Conservation (phyloP, 2,329 filamentous ascomycete species). For the Nemania diffusa region DNA sequence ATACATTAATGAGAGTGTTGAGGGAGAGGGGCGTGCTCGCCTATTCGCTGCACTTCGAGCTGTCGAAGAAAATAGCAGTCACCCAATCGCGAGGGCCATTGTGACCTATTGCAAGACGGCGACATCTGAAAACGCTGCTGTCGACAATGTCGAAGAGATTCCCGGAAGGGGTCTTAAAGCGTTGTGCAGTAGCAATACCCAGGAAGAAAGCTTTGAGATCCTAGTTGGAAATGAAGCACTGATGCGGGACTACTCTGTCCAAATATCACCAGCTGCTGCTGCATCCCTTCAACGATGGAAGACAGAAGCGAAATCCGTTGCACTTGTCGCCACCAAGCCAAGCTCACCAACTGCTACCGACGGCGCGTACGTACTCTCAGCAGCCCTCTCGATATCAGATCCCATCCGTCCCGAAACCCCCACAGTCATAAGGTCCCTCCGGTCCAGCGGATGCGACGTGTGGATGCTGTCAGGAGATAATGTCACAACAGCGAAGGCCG, state of each 20-base stretch:
- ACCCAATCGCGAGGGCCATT: constrained; percentile 78
- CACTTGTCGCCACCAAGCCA: constrained; percentile 62
- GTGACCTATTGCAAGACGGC: constrained; percentile 66
- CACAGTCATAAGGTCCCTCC: constrained; percentile 71
- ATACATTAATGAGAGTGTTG: constrained; percentile 48
- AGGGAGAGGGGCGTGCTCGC: constrained; percentile 39
- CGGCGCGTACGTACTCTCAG: constrained; percentile 62
- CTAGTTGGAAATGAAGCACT: constrained; percentile 79
- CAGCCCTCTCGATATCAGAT: constrained; percentile 81
- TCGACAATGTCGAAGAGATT: constrained; percentile 69
- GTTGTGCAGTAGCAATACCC: constrained; percentile 52
- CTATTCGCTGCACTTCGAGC: constrained; percentile 66
- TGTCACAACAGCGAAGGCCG: constrained; percentile 80
- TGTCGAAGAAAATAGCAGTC: constrained; percentile 77
- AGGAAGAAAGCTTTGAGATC: constrained; percentile 57
- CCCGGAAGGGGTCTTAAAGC: constrained; percentile 78
- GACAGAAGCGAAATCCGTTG: constrained; percentile 70
- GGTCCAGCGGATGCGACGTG: constrained; percentile 73
- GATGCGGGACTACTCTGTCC: constrained; percentile 63
- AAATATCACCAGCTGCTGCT: constrained; percentile 51
- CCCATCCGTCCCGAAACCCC: constrained; percentile 79
- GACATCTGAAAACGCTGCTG: constrained; percentile 46
- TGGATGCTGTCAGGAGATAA: constrained; percentile 98
- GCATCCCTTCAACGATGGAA: constrained; percentile 66
- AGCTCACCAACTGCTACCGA: constrained; percentile 15